Base-by-base conservation (phyloP, 2,329 filamentous ascomycete species). In the Xylaria hypoxylon region DNA sequence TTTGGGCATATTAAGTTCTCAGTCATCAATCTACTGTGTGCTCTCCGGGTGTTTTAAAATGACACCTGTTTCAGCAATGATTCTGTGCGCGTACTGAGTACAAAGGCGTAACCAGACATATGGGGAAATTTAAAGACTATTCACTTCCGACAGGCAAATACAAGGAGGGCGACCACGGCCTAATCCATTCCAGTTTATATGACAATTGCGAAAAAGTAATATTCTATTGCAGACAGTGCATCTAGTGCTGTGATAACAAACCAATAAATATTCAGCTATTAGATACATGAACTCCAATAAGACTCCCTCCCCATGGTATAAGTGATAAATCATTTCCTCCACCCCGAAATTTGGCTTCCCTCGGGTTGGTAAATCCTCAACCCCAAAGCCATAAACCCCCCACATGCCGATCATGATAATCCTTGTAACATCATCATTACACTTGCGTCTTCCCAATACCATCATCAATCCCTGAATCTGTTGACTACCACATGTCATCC, bases 401-500 rank as follows among this genome's bases (percentile, higher is more conserved):
- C 35, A 5, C 31, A 19, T 56, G 44, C 38, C 62, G 38, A 61
- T 65, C 65, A 61, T 61, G 50, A 58, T 24, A 63, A 62, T 19
- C 56, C 55, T 53, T 8, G 60, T 57, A 62, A 61, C 62, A 62
- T 62, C 57, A 55, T 58, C 45, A 59, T 66, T 62, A 68, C 28
- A 28, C 35, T 31, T 26, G 11, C 38, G 10, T 28, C 26, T 55
- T 22, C 33, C 57, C 38, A 10, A 28, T 40, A 53, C 13, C 11
- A 35, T 47, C 17, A 15, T 44, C 31, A 55, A 33, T 22, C 40
- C 22, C 38, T 31, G 7, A 22, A 55, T 24, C 15, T 35, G 24
- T 44, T 35, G 13, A 44, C 57, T 68, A 89, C 90, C 90, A 92
- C 40, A 91, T 76, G 13, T 92, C 90, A 1, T 89, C 87, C 17